phyloP scores from a whole-genome alignment of 257 asterid genomes.

The Solanum bulbocastanum region DNA sequence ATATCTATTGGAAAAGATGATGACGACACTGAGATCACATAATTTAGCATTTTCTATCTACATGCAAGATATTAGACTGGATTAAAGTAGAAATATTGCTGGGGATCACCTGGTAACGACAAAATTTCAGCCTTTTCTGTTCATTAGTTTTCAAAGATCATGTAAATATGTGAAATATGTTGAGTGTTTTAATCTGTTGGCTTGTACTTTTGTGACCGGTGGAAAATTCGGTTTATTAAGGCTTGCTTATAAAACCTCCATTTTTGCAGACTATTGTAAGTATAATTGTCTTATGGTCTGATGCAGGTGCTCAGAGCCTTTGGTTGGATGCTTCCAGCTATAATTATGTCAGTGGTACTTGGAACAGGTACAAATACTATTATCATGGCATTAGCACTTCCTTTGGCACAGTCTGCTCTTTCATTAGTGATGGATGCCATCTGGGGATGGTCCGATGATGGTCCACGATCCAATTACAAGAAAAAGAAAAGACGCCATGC shows the following conservation, averaged over 20 bases:
- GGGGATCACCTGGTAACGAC: background rate
- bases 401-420: constrained; percentile 71
- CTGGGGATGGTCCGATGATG: constrained; percentile 34
- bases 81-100: background rate
- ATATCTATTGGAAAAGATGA: background rate
- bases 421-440: constrained; percentile 37
- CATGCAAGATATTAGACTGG: background rate
- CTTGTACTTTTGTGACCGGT: background rate
- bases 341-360: constrained; percentile 36
- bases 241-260: background rate
- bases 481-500: constrained; percentile 25
- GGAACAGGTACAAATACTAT: constrained; percentile 54
- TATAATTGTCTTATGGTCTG: background rate
- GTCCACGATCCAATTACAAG: constrained; percentile 27
- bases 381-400: constrained; percentile 68
- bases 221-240: background rate
- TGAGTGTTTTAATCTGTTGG: background rate
- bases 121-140: background rate
- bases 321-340: constrained; percentile 89
- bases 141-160: background rate
- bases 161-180: background rate
- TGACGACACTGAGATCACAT: background rate
- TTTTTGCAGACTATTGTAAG: background rate
- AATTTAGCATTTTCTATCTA: background rate
- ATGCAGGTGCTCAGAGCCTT: constrained; percentile 55